Evolutionary conservation across 164 flowering plant species (phyloP), one percentile per base, ranked within the genome.

Genomic region (Magnolia changhungtana): DNA sequence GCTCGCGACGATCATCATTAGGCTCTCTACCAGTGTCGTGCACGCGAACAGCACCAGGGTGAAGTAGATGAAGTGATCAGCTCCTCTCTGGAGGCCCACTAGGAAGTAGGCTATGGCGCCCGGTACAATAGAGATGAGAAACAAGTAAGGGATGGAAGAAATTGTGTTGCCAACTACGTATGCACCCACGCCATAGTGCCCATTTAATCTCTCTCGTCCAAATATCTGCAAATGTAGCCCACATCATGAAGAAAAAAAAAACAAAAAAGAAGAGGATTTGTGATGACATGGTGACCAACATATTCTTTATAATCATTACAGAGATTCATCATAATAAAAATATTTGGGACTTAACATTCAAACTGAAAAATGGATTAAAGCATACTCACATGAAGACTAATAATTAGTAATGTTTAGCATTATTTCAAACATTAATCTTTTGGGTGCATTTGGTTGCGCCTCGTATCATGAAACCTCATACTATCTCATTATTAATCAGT

Each of bases 1-100:
- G 51, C 88, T 83, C 21, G 95, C 91, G 1, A 90, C 89, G 1
- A 82, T 72, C 91, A 89, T 89, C 92, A 88, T 89, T n/a, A 88
- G 74, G 89, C 95, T 87, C 81, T 91, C 92, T 0, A 88, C 90
- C 74, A 91, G 27, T 81, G 81, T 77, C 82, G 82, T 83, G 74
- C 87, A 79, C 0, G 63, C 71, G 69, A 88, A 83, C 0, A 89
- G 77, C 0, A 80, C 23, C 2, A 84, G 67, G 0, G 73, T 75
- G 71, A 86, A 89, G 87, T 79, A 91, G 13, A 72, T 5, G 69
- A 85, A 89, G 72, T 84, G 85, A 7, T 74, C 78, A 20, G 52
- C 23, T 16, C 83, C 82, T 29, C 29, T 74, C 18, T 83, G 88
- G 49, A 88, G 86, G 61, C 88, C 86, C 1, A 75, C 85, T 0